Evolutionary conservation across 2,329 filamentous ascomycete genomes (phyloP), one percentile per base, ranked within the genome.

Genomic region (Amauroascus verrucosus): DNA sequence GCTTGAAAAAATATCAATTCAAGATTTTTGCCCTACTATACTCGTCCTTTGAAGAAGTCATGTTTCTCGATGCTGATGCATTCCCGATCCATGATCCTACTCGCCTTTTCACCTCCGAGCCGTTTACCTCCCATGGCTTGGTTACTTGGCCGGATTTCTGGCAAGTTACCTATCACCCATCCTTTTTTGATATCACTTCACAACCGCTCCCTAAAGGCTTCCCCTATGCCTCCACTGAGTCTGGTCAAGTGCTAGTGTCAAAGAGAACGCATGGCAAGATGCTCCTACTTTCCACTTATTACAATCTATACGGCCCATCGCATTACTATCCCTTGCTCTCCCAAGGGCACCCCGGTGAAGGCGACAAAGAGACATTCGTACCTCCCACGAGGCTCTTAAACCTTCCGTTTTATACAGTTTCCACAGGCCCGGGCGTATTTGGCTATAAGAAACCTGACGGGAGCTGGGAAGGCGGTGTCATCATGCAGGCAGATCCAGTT

Each of bases 61-160:
- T 82, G 16, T 80, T 79, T 64, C 73, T 82, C 60, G 79, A 82
- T 60, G 75, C 76, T 53, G 78, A 81, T 60, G 72, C 72, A 56
- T 79, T 80, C 59, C 77, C 78, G 11, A 62, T 74, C 22, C 66
- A 70, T 43, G 67, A 75, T 49, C 73, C 74, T 0, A 66, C 67
- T 22, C 56, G 63, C 3, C 63, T 82, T 13, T 77, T 82, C 58
- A 64, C 71, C n/a, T 66, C 70, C 1, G 72, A 77, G 35, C 76
- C 77, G 0, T 82, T 76, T 63, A 68, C 59, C 5, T 73, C 74
- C 1, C 72, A 70, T 1, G 79, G 79, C 13, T 65, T 81, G 50
- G 69, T 82, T 14, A 72, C 75, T 14, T 82, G 77, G 77, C 78
- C 79, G 14, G 79, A 82, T 60, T 78, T 74, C 55, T 75, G 72